These are phyloP conservation scores for Malus asiatica DNA, from an alignment of 306 rosid genomes.

Conservation along the genomic window DNA sequence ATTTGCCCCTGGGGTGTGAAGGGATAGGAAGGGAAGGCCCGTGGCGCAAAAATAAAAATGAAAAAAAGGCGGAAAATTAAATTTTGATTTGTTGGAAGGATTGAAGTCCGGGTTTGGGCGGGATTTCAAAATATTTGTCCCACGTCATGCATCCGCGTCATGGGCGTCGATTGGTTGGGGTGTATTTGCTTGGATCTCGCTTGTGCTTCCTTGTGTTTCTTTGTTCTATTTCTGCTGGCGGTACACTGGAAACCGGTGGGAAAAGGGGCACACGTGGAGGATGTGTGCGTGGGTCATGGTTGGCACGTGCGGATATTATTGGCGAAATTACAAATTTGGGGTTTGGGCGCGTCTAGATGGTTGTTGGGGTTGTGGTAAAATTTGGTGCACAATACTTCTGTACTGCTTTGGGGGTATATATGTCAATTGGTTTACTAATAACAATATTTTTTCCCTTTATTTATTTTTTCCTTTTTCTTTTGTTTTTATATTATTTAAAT, in stretches of 20 bases:
- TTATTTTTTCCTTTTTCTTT: no score
- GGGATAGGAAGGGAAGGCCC: slow-evolving; percentile 45
- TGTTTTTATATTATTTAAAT: no score
- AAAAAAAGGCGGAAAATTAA: slow-evolving; percentile 13
- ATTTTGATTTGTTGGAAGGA: slow-evolving; percentile 21
- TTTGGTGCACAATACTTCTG: background rate
- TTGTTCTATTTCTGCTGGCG: background rate
- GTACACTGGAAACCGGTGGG: background rate
- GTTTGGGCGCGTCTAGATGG: background rate
- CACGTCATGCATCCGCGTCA: slow-evolving; percentile 60
- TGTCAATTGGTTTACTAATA: background rate
- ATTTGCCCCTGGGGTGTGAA: slow-evolving; percentile 17
- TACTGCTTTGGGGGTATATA: background rate
- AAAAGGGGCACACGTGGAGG: slow-evolving; percentile 14
- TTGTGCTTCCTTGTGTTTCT: slow-evolving; percentile 51
- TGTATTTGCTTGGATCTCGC: background rate
- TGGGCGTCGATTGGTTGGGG: background rate
- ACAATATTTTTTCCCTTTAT: no score
- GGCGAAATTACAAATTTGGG: slow-evolving; percentile 17
- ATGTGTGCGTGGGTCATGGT: background rate
- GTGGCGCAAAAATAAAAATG: background rate
- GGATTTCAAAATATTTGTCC: slow-evolving; percentile 44
- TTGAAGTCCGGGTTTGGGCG: slow-evolving; percentile 83
- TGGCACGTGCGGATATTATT: background rate
- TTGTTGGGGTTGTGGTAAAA: background rate